phyloP scores from a whole-genome alignment of 768 basidiomycete genomes.

The Psilocybe cyanescens region DNA sequence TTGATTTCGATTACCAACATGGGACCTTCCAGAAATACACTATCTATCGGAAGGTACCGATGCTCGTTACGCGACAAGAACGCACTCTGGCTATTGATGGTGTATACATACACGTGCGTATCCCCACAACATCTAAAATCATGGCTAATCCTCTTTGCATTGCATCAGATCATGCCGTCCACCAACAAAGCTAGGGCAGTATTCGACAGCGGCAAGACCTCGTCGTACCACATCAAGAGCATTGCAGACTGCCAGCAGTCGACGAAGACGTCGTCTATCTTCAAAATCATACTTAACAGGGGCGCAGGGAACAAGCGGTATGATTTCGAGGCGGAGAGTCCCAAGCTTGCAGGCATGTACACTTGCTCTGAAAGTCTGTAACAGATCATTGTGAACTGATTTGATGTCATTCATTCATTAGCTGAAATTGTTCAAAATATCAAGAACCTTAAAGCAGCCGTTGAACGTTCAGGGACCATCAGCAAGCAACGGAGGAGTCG shows the following conservation, averaged over 20 bases:
- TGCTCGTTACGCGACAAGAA: slow-evolving; percentile 90
- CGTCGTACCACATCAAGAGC: slow-evolving; percentile 90
- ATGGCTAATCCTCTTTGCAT: slow-evolving; percentile 13
- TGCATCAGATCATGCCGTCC: slow-evolving; percentile 82
- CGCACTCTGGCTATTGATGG: slow-evolving; percentile 94
- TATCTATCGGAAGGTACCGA: slow-evolving; percentile 93
- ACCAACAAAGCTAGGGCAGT: slow-evolving; percentile 78
- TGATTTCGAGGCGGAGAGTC: slow-evolving; percentile 94
- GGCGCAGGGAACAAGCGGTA: slow-evolving; percentile 85
- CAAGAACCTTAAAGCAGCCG: slow-evolving; percentile 60
- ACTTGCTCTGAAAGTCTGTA: background rate
- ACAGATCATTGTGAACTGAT: background rate
- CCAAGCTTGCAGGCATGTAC: slow-evolving; percentile 73
- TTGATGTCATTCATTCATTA: slow-evolving; percentile 25
- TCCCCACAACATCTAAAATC: too few species aligned
- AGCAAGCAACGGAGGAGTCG: slow-evolving; percentile 67
- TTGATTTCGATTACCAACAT: background rate
- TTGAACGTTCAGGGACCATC: slow-evolving; percentile 69
- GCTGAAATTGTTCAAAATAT: slow-evolving; percentile 82
- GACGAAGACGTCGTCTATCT: slow-evolving; percentile 75
- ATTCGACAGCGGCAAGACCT: slow-evolving; percentile 88
- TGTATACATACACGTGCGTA: slow-evolving; percentile 83
- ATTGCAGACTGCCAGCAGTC: slow-evolving; percentile 85
- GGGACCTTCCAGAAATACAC: slow-evolving; percentile 70
- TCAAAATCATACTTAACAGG: slow-evolving; percentile 88